phyloP scores from a whole-genome alignment of 208 protist species.

The Trichomonas vaginalis region DNA sequence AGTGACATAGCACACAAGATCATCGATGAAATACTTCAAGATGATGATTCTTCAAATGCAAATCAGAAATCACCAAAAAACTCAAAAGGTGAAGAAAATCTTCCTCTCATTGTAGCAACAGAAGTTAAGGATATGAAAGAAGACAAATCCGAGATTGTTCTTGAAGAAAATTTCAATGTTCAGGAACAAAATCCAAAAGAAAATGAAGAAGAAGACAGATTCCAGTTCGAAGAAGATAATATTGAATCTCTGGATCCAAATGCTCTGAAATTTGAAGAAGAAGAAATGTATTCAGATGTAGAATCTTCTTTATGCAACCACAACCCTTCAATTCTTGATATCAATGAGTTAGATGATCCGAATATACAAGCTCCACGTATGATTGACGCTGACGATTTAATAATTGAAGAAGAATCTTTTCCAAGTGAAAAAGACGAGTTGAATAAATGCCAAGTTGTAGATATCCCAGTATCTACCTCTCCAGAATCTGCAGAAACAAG shows the following conservation, averaged over 20 bases:
- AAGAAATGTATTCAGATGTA: background rate
- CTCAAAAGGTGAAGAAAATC: no score
- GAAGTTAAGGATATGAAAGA: no score
- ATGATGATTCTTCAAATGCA: background rate
- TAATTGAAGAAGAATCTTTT: background rate
- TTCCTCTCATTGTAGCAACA: no score
- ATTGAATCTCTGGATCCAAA: background rate
- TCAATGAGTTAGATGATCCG: background rate
- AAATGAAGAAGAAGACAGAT: background rate
- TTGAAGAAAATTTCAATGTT: no score
- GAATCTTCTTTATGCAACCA: background rate
- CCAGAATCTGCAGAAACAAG: no score
- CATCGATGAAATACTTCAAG: background rate
- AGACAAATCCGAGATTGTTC: no score
- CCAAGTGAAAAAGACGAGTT: background rate
- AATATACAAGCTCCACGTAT: background rate
- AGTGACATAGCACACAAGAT: background rate
- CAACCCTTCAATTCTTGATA: background rate
- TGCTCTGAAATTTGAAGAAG: background rate
- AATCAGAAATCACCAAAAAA: background rate
- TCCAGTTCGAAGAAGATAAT: background rate
- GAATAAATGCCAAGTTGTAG: background rate
- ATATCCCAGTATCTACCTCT: no score
- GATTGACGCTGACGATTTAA: background rate
- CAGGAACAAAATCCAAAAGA: no score